Conservation (phyloP, 2,329 filamentous ascomycete species). For the Clonostachys byssicola region DNA sequence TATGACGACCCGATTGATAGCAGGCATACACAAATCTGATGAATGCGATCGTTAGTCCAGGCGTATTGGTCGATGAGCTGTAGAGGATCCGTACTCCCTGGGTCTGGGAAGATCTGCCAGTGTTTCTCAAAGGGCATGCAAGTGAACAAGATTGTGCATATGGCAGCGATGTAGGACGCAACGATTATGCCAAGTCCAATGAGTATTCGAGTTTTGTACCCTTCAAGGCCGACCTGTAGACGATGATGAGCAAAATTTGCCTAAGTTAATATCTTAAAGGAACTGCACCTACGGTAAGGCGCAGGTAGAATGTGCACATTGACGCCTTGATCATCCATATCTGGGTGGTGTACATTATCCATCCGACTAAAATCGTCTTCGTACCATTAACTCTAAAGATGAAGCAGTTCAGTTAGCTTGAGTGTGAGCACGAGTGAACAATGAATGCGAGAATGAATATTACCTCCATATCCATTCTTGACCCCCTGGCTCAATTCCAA, state of each 20-base stretch:
- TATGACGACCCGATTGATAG: constrained; percentile 21
- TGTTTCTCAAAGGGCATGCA: constrained; percentile 21
- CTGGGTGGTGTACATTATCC: constrained; percentile 25
- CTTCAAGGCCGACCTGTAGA: no score
- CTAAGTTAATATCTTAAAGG: not conserved
- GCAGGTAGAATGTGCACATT: constrained; percentile 6
- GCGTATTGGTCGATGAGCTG: not conserved
- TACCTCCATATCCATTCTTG: not conserved
- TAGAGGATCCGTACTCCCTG: constrained; percentile 16
- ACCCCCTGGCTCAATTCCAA: not conserved
- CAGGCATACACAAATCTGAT: constrained; percentile 22
- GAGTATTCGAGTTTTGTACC: constrained; percentile 6
- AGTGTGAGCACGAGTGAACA: no score
- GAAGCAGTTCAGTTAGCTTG: no score
- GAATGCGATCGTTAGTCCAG: not conserved
- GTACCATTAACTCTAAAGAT: constrained; percentile 20
- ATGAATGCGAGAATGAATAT: no score
- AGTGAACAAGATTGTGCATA: constrained; percentile 18
- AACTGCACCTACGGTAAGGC: not conserved
- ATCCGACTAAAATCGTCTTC: constrained; percentile 21
- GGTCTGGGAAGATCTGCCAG: constrained; percentile 29
- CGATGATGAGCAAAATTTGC: no score
- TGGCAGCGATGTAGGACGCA: constrained; percentile 16
- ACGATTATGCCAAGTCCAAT: constrained; percentile 18
- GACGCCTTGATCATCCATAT: constrained; percentile 23